Percentiles rank a stretch among this genome's conserved stretches.
phyloP scores from a whole-genome alignment of 345 rosid species.

The Murraya paniculata region DNA sequence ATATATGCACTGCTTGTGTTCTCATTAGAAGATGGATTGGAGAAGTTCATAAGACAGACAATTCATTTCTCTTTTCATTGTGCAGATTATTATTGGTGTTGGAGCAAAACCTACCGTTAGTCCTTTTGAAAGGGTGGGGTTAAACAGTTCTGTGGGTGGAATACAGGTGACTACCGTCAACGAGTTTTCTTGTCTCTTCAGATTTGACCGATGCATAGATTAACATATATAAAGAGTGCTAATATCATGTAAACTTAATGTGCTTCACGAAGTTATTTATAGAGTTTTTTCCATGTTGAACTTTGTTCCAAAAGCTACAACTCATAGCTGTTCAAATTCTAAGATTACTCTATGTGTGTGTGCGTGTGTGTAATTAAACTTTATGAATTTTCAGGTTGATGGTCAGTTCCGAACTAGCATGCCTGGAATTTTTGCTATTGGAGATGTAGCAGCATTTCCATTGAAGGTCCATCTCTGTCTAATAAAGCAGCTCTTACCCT shows the following conservation, averaged over 20 bases:
- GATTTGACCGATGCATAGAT: not conserved
- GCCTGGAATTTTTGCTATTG: slow-evolving; percentile 95
- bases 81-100: slow-evolving; percentile 80
- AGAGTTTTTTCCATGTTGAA: slow-evolving; percentile 3
- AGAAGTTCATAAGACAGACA: not conserved
- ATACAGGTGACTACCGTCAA: slow-evolving; percentile 55
- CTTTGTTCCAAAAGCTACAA: not conserved
- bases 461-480: slow-evolving; percentile 56
- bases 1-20: not conserved
- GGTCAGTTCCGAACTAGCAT: slow-evolving; percentile 70
- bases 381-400: slow-evolving; percentile 61
- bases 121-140: slow-evolving; percentile 66
- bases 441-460: slow-evolving; percentile 98
- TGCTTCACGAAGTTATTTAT: not conserved
- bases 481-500: slow-evolving; percentile 10
- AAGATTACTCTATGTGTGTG: not conserved
- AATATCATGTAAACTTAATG: not conserved
- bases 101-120: slow-evolving; percentile 88
- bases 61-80: slow-evolving; percentile 6
- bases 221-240: not conserved
- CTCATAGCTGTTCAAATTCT: not conserved
- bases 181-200: not conserved
- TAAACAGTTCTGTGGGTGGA: slow-evolving; percentile 70
- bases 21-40: not conserved
- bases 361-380: not conserved